phyloP scores from a whole-genome alignment of 208 protist species.

The Crithidia mellificae region DNA sequence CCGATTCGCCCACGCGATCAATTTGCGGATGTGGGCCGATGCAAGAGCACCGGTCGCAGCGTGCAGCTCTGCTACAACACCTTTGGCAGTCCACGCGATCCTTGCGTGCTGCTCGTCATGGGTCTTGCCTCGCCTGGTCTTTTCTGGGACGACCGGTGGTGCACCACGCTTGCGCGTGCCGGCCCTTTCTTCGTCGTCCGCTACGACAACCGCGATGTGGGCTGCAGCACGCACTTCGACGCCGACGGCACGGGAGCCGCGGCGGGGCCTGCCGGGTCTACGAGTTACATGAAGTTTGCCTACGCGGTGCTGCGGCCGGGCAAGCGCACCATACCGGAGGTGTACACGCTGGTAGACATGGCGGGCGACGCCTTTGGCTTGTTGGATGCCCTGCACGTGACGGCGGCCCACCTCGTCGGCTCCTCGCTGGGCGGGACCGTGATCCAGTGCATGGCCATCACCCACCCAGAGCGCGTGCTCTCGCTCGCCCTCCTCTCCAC shows the following conservation, averaged over 20 bases:
- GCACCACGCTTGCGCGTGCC: conserved; percentile 33
- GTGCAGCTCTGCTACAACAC: conserved; percentile 75
- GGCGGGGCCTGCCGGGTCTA: not conserved
- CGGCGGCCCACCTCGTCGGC: conserved; percentile 58
- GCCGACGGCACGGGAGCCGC: not conserved
- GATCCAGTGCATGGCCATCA: conserved; percentile 59
- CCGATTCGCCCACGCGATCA: conserved; percentile 29
- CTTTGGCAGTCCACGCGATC: conserved; percentile 35
- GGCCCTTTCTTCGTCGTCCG: conserved; percentile 65
- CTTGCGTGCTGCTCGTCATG: conserved; percentile 65
- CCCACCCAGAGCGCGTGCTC: conserved; percentile 44
- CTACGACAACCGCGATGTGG: conserved; percentile 79
- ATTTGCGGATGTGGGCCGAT: conserved; percentile 64
- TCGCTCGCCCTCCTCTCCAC: conserved; percentile 60
- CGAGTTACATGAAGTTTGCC: conserved; percentile 23
- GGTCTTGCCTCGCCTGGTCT: conserved; percentile 49
- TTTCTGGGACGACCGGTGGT: conserved; percentile 66
- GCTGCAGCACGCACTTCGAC: conserved; percentile 75
- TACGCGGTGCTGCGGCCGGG: conserved; percentile 40
- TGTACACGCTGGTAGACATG: conserved; percentile 68
- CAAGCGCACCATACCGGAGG: conserved; percentile 35
- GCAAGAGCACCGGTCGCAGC: conserved; percentile 41
- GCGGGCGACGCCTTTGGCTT: conserved; percentile 64
- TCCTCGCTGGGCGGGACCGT: conserved; percentile 78
- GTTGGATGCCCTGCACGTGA: conserved; percentile 44